Conservation (phyloP, 345 rosid genomes). For the Anacardium occidentale region DNA sequence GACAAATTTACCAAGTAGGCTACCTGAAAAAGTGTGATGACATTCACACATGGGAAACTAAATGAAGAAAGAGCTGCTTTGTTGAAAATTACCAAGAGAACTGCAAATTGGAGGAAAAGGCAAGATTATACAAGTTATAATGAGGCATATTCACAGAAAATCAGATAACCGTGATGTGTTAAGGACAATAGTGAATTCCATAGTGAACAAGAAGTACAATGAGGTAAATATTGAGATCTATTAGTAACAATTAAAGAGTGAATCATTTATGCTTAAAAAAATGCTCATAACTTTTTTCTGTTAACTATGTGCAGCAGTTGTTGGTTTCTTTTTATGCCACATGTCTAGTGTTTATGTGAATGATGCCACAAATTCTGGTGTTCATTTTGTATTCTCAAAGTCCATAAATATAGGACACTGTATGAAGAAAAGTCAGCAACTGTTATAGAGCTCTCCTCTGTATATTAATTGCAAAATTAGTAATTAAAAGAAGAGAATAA, state of each 20-base stretch:
- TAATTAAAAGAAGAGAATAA: not conserved
- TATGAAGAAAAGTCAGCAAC: not conserved
- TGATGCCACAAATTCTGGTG: no score
- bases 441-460: no score
- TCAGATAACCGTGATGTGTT: not conserved
- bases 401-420: not conserved
- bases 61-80: slow-evolving; percentile 74
- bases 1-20: slow-evolving; percentile 9
- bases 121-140: slow-evolving; percentile 2
- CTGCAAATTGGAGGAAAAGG: slow-evolving; percentile 38
- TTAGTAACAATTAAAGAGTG: not conserved
- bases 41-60: slow-evolving; percentile 57
- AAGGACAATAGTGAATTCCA: not conserved
- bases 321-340: no score
- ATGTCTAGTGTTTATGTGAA: no score
- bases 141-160: not conserved
- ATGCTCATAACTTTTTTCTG: no score
- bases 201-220: not conserved
- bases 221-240: not conserved
- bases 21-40: slow-evolving; percentile 73
- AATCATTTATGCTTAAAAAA: no score
- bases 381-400: not conserved
- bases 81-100: slow-evolving; percentile 67
- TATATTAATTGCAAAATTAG: not conserved
- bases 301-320: no score